A percentile compares a stretch with the other conserved stretches of the same genome.
phyloP scores from a whole-genome alignment of 2,329 filamentous ascomycete genomes.

The Cladosporium sphaerospermum region DNA sequence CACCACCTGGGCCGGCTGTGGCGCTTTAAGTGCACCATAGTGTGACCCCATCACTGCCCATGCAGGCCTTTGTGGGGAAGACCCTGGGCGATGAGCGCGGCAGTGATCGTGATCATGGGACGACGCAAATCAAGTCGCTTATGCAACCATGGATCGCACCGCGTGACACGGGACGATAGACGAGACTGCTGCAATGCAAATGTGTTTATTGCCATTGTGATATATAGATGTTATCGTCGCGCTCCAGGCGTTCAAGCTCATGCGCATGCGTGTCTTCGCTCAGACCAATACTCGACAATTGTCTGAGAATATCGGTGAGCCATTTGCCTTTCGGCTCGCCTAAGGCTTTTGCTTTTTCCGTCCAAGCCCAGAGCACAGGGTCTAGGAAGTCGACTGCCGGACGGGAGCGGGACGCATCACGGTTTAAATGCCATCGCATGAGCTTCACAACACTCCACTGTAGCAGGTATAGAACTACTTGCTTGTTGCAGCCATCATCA shows the following conservation, averaged over 20 bases:
- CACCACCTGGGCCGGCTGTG: background rate
- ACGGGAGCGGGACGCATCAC: background rate
- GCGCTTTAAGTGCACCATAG: background rate
- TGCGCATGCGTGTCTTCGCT: background rate
- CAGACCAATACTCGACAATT: background rate
- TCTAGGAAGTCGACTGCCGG: slow-evolving; percentile 26
- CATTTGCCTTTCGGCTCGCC: slow-evolving; percentile 25
- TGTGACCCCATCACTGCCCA: background rate
- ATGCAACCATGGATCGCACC: no score
- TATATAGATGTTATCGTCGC: slow-evolving; percentile 1
- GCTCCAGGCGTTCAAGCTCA: slow-evolving; percentile 1
- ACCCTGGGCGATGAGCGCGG: no score
- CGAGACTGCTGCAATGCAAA: no score
- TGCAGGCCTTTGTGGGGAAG: no score
- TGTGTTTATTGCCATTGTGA: slow-evolving; percentile 2
- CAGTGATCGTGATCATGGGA: no score
- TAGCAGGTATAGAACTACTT: slow-evolving; percentile 22
- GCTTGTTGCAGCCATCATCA: slow-evolving; percentile 27
- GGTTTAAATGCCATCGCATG: background rate
- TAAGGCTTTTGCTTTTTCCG: slow-evolving; percentile 20
- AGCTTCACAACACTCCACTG: slow-evolving; percentile 10
- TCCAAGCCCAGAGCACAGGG: slow-evolving; percentile 30
- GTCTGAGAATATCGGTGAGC: slow-evolving; percentile 23
- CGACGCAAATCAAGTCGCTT: no score
- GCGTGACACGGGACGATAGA: no score